Percentiles rank a stretch among this genome's conserved stretches.
These are phyloP conservation scores for Rhazya stricta DNA, from an alignment of 257 asterid genomes.

Conservation along the genomic window DNA sequence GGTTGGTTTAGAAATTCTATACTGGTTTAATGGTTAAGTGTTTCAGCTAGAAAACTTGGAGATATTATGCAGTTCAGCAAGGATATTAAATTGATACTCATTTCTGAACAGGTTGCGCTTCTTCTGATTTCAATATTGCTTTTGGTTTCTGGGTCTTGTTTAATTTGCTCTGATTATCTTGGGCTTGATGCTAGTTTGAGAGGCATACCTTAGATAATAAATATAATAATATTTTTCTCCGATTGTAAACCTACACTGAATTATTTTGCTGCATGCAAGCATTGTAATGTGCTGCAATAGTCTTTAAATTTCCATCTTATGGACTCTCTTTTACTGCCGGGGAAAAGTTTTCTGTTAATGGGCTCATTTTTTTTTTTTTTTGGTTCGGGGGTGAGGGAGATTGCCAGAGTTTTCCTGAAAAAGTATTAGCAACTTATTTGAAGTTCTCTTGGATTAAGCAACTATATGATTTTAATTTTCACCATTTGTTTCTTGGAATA, in stretches of 20 bases:
- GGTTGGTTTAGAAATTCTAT: background rate
- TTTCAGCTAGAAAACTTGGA: background rate
- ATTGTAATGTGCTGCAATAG: background rate
- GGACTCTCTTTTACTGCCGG: background rate
- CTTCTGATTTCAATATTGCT: background rate
- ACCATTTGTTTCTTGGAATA: background rate
- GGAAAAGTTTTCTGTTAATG: background rate
- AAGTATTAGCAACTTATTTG: background rate
- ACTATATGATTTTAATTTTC: background rate
- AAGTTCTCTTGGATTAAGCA: background rate
- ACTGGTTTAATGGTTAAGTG: background rate
- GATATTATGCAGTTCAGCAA: background rate
- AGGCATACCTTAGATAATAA: background rate
- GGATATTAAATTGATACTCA: background rate
- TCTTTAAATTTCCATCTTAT: background rate
- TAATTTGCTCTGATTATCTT: background rate
- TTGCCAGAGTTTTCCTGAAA: background rate
- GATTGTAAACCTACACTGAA: background rate
- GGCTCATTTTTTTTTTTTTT: background rate
- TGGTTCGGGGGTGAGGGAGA: no score
- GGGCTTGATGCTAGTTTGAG: background rate
- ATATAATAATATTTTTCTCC: background rate
- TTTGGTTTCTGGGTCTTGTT: background rate
- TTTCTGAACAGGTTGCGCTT: background rate
- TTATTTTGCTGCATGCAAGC: conserved; percentile 2